These are phyloP conservation scores for Mallotus repandus DNA, from an alignment of 441 rosid genomes.

Conservation along the genomic window DNA sequence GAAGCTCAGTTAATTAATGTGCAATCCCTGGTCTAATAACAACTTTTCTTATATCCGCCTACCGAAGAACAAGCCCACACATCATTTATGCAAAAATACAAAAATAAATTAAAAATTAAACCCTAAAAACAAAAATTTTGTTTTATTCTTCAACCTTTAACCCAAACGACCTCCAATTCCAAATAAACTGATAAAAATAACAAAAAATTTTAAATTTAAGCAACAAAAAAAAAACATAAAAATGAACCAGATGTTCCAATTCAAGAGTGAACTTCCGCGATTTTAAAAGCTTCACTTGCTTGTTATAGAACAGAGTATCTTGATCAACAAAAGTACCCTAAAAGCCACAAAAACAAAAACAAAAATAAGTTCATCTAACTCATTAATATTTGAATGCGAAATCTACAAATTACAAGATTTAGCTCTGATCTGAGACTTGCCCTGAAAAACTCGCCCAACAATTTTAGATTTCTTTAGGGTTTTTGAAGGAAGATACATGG, in stretches of 20 bases:
- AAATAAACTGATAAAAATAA: background rate
- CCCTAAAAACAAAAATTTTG: too few species aligned
- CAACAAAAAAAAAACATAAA: background rate
- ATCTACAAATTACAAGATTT: conserved; percentile 24
- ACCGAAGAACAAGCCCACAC: conserved; percentile 2
- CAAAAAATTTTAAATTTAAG: background rate
- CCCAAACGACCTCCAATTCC: background rate
- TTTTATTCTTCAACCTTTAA: too few species aligned
- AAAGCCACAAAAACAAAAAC: background rate
- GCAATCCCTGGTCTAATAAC: conserved; percentile 96
- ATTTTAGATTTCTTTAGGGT: conserved; percentile 57
- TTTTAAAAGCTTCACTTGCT: conserved; percentile 92
- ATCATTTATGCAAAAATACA: too few species aligned
- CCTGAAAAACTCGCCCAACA: conserved; percentile 97
- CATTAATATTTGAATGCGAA: conserved; percentile 5
- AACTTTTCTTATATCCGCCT: conserved; percentile 88
- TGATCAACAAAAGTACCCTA: conserved; percentile 99
- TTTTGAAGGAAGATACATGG: conserved; percentile 15
- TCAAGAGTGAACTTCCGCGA: conserved; percentile 91
- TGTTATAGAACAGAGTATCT: conserved; percentile 96
- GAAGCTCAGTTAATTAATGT: conserved; percentile 82
- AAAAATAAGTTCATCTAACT: background rate
- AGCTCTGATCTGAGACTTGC: conserved; percentile 32
- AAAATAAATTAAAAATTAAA: too few species aligned
- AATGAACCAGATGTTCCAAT: conserved; percentile 79